Base-by-base conservation (phyloP, 1,284 basidiomycete genomes). In the Phellopilus nigrolimitatus region DNA sequence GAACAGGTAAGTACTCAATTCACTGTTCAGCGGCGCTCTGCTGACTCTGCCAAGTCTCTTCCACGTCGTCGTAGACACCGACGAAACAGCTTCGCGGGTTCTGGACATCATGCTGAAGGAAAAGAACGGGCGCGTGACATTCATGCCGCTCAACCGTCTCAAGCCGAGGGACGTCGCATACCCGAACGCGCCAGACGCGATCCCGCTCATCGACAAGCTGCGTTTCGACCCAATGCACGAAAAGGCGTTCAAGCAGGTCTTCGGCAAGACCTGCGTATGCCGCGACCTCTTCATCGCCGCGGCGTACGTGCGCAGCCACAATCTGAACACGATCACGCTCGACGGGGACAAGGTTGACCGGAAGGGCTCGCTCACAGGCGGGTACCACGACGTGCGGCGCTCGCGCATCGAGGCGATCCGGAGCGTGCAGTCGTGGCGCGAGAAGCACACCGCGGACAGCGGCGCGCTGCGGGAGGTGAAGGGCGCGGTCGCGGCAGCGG, bases 341-440 rank as follows among this genome's bases (percentile, higher is more conserved):
- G 95, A 97, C 58, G 97, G 97, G 49, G 97, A 99, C 74, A 94
- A 94, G 63, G 94, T 97, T 37, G 95, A 99, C 66, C 83, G 95
- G 50, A 97, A 95, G 66, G 97, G 97, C 60, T 85, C 95, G 0
- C 70, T 99, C 34, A 97, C 94, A 0, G 97, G 97, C 59, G 97
- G 97, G 2, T 99, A 90, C 69, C 91, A 98, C 67, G 95, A 99
- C 66, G 76, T 93, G 19, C 81, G 90, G 4, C 78, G 91, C 36
- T 95, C 92, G 4, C 82, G 95, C 8, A 83, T 99, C 37, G 95
- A 98, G 61, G 85, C 82, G 0, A 87, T 95, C 65, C 87, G 86
- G 60, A 76, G 73, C 39, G 83, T 95, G 39, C 82, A 84, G 58
- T 76, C 73, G 4, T 97, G 93, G 91, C 77, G 82, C 40, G 68